These are phyloP conservation scores for Botrytis tulipae DNA, from an alignment of 2,329 filamentous ascomycete species.

Conservation along the genomic window DNA sequence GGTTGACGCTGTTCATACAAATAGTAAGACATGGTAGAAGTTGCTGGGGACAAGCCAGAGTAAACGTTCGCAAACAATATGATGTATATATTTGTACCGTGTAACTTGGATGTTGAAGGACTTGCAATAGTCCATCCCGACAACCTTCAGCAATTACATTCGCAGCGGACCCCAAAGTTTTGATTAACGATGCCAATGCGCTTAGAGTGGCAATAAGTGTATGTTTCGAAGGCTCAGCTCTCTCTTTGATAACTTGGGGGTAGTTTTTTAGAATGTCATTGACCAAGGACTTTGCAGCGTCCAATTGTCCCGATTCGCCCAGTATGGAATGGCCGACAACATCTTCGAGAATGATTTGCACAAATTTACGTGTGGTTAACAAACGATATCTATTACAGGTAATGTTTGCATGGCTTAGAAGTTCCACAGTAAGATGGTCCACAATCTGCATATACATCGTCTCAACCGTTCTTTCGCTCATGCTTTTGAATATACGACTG, in stretches of 20 bases:
- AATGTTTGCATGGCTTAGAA: conserved; percentile 74
- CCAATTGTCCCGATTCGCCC: conserved; percentile 83
- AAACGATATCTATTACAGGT: conserved; percentile 84
- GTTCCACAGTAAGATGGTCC: conserved; percentile 74
- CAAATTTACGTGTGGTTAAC: conserved; percentile 78
- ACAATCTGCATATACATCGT: conserved; percentile 78
- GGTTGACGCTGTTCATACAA: conserved; percentile 90
- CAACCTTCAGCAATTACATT: conserved; percentile 77
- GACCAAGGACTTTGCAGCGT: conserved; percentile 76
- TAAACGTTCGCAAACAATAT: conserved; percentile 80
- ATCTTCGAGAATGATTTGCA: conserved; percentile 80
- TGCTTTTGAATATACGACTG: conserved; percentile 70
- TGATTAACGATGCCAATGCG: conserved; percentile 75
- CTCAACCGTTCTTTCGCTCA: conserved; percentile 83
- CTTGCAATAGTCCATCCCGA: conserved; percentile 83
- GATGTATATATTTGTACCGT: conserved; percentile 91
- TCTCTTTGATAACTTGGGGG: conserved; percentile 82
- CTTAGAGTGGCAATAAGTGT: conserved; percentile 76
- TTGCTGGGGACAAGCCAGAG: conserved; percentile 88
- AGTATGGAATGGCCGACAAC: conserved; percentile 78
- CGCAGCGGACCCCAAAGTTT: conserved; percentile 77
- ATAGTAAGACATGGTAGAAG: conserved; percentile 87
- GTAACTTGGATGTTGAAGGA: conserved; percentile 92
- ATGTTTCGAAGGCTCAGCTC: conserved; percentile 84
- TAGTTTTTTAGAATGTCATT: conserved; percentile 94